A percentile compares a stretch with the other conserved stretches of the same genome.
These are phyloP conservation scores for Symbiotaphrina buchneri DNA, from an alignment of 495 filamentous ascomycete species.

Conservation along the genomic window DNA sequence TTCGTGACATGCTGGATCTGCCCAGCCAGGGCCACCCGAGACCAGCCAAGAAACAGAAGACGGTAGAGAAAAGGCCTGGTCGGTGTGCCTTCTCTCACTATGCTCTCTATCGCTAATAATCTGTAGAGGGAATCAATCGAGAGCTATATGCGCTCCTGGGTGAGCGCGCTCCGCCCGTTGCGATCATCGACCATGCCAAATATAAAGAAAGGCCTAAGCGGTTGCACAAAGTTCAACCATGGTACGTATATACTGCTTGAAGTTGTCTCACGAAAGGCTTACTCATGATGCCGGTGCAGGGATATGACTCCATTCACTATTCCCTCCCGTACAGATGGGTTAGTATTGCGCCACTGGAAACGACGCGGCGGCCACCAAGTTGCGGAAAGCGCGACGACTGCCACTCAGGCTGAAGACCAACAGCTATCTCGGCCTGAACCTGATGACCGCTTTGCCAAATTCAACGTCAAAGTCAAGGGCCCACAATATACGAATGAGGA, in stretches of 20 bases:
- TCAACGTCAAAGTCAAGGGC: conserved; percentile 51
- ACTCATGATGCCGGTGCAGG: conserved; percentile 13
- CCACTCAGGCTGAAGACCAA: conserved; percentile 17
- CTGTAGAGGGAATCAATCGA: conserved; percentile 45
- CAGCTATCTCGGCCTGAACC: conserved; percentile 13
- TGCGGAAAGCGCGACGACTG: conserved; percentile 17
- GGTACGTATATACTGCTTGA: conserved; percentile 18
- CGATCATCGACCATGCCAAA: conserved; percentile 36
- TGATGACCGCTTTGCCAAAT: conserved; percentile 47
- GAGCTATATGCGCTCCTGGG: conserved; percentile 43
- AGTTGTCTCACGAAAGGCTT: too few relatives aligned
- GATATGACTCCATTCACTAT: conserved; percentile 33
- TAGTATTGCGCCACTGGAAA: conserved; percentile 49
- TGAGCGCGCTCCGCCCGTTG: conserved; percentile 44
- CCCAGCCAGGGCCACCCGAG: conserved; percentile 37
- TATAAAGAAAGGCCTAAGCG: conserved; percentile 40
- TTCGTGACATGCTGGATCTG: conserved; percentile 77
- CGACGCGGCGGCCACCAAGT: conserved; percentile 15
- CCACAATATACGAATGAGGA: conserved; percentile 70
- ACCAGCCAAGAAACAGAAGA: conserved; percentile 61
- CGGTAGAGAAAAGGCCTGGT: conserved; percentile 45
- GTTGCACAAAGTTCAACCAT: conserved; percentile 31
- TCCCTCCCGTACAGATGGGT: conserved; percentile 27
- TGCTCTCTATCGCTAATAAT: conserved; percentile 10
- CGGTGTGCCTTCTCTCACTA: conserved; percentile 18